Evolutionary conservation across 305 asterid species (phyloP), one percentile per base, ranked within the genome.

Genomic region (Petunia hybrid): DNA sequence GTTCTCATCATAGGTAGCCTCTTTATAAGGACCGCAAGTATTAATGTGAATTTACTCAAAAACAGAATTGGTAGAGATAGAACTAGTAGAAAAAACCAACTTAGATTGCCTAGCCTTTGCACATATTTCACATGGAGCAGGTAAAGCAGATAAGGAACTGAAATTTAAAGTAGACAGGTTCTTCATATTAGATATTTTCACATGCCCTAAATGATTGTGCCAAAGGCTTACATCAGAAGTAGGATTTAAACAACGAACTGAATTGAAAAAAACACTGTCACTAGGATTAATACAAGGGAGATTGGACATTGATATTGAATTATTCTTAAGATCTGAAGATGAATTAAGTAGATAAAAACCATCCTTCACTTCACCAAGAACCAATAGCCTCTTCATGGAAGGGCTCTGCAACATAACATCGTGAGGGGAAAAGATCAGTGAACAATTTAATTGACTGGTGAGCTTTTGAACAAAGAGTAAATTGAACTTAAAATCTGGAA

Each of bases 11-110:
- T 61, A 5, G 2, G 67, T 61, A 8, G 13, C 45, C 2, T 5
- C n/a, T 14, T 31, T 14, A 66, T 31, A 66, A n/a, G 41, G 74
- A 80, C 82, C 76, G 79, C 70, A 59, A 16, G 31, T 16, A 2
- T 59, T 13, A 5, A 3, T 4, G 10, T 59, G 64, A 12, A 59
- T 59, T 6, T 6, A 9, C 10, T 59, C 64, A 59, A 59, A 59
- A 12, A 5, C 4, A 59, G 64, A 12, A 4, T 9, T 2, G 10
- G 64, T 16, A 6, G 6, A 16, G 4, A 16, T 16, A 4, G n/a
- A 6, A 6, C 31, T 59, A 9, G n/a, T 13, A 1, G 31, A 13
- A 2, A 59, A 59, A 59, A 5, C 5, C 1, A 12, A 1, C 10
- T 16, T 59, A 6, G 64, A 4, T 16, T 59, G n/a, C 10, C 31